These are phyloP conservation scores for Diaporthe caulivora DNA, from an alignment of 2,329 filamentous ascomycete genomes.

Conservation along the genomic window DNA sequence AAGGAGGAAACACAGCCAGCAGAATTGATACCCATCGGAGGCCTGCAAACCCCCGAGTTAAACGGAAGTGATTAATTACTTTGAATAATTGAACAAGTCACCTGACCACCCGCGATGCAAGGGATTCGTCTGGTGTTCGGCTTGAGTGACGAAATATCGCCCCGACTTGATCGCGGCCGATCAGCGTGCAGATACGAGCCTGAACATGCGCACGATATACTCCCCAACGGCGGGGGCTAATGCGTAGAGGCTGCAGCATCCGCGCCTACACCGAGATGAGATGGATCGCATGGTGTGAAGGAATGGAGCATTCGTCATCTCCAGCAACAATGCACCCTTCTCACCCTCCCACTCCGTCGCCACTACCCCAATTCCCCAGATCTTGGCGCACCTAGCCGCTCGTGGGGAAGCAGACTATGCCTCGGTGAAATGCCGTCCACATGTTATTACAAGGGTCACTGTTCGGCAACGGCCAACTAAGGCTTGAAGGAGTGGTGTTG, in stretches of 20 bases:
- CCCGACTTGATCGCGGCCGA: background rate
- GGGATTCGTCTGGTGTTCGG: background rate
- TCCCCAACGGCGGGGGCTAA: conserved; percentile 23
- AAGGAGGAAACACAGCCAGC: background rate
- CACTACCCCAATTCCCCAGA: conserved; percentile 27
- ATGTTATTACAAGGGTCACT: conserved; percentile 12
- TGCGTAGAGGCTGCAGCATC: conserved; percentile 12
- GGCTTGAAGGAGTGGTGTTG: conserved; percentile 22
- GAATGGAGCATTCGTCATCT: conserved; percentile 16
- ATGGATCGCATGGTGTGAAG: conserved; percentile 18
- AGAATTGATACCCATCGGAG: conserved; percentile 25
- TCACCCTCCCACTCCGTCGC: conserved; percentile 13
- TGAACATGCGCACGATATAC: background rate
- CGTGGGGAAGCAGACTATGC: conserved; percentile 25
- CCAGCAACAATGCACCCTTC: conserved; percentile 10
- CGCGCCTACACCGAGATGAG: conserved; percentile 17
- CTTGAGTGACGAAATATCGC: conserved; percentile 18
- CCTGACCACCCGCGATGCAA: background rate
- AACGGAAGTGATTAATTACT: background rate
- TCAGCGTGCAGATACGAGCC: conserved; percentile 20
- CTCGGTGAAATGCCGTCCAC: conserved; percentile 25
- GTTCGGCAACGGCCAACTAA: conserved; percentile 27
- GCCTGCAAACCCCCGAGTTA: background rate
- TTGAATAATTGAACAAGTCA: background rate
- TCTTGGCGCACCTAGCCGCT: conserved; percentile 21